Percentiles rank a stretch among this genome's conserved stretches.
Evolutionary conservation across 1,139 yeast genomes (phyloP).

Genomic region (Sugiyamaella neomexicana): DNA sequence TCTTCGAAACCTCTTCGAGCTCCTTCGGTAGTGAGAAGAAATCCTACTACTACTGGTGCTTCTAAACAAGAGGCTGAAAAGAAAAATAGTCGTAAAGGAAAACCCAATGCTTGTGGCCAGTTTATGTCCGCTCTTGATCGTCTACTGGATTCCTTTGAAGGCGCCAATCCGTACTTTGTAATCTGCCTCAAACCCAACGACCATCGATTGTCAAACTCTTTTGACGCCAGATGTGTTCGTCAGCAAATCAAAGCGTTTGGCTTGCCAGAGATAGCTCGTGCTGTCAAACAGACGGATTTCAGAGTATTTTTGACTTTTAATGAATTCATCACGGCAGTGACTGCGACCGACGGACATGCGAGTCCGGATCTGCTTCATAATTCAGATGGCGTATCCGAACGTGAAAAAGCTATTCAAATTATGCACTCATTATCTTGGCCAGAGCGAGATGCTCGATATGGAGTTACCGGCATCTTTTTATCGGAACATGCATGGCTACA

Average conservation of each 20-base stretch:
- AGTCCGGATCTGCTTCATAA: slow-evolving; percentile 21
- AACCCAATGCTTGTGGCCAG: slow-evolving; percentile 40
- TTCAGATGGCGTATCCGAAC: slow-evolving; percentile 32
- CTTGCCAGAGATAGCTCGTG: slow-evolving; percentile 44
- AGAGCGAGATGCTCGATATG: slow-evolving; percentile 43
- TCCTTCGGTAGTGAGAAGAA: slow-evolving; percentile 38
- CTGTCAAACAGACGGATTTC: slow-evolving; percentile 43
- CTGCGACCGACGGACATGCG: slow-evolving; percentile 29
- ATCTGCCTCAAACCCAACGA: slow-evolving; percentile 47
- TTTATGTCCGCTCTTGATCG: slow-evolving; percentile 40
- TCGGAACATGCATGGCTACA: slow-evolving; percentile 46
- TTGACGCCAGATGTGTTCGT: slow-evolving; percentile 46
- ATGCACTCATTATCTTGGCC: slow-evolving; percentile 41
- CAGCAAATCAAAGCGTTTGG: slow-evolving; percentile 47
- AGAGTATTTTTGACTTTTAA: slow-evolving; percentile 44
- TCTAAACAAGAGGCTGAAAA: slow-evolving; percentile 9
- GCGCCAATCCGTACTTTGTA: slow-evolving; percentile 45
- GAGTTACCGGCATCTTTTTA: slow-evolving; percentile 44
- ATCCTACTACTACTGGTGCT: slow-evolving; percentile 14
- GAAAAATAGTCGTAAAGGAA: slow-evolving; percentile 21
- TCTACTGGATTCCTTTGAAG: slow-evolving; percentile 42
- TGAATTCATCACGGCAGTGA: slow-evolving; percentile 40
- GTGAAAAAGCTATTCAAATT: slow-evolving; percentile 39
- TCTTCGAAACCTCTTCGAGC: slow-evolving; percentile 45
- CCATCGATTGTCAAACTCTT: slow-evolving; percentile 40